phyloP scores from a whole-genome alignment of 495 filamentous ascomycete genomes.

The Peziza echinospora region DNA sequence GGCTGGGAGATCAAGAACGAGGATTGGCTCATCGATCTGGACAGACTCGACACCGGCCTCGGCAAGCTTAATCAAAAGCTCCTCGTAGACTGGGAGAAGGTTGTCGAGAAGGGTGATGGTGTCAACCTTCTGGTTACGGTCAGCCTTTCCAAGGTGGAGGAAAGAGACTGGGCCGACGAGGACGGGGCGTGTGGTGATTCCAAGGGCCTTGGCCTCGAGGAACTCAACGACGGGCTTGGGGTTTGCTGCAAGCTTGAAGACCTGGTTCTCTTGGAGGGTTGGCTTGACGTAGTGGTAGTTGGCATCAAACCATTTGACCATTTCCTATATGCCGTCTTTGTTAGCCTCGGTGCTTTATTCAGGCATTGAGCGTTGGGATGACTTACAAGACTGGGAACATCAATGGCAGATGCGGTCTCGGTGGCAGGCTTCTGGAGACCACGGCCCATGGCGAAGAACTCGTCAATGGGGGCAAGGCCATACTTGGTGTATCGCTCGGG shows the following conservation, averaged over 20 bases:
- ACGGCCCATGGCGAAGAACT: constrained; percentile 98
- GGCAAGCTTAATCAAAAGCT: constrained; percentile 81
- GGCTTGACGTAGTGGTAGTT: constrained; percentile 99
- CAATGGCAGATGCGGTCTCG: constrained; percentile 41
- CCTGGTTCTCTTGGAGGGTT: constrained; percentile 85
- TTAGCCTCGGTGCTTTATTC: no score
- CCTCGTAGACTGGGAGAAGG: constrained; percentile 76
- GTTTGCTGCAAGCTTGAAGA: constrained; percentile 63
- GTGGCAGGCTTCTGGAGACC: constrained; percentile 66
- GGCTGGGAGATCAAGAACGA: constrained; percentile 67
- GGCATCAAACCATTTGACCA: constrained; percentile 99
- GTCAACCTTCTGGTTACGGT: constrained; percentile 73
- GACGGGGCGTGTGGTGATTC: constrained; percentile 79
- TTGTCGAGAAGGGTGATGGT: constrained; percentile 82
- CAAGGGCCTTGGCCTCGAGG: constrained; percentile 90
- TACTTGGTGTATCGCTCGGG: constrained; percentile 78
- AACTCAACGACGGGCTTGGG: constrained; percentile 91
- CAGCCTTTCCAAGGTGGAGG: constrained; percentile 86
- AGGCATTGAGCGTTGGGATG: no score
- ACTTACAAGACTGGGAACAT: constrained; percentile 62
- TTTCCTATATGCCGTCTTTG: constrained; percentile 56
- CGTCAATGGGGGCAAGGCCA: constrained; percentile 67
- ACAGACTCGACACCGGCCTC: constrained; percentile 82
- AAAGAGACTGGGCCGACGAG: constrained; percentile 91
- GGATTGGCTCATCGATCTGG: constrained; percentile 92